A percentile compares a stretch with the other conserved stretches of the same genome.
phyloP scores from a whole-genome alignment of 805 yeast genomes.

The Kazachstania viticola region DNA sequence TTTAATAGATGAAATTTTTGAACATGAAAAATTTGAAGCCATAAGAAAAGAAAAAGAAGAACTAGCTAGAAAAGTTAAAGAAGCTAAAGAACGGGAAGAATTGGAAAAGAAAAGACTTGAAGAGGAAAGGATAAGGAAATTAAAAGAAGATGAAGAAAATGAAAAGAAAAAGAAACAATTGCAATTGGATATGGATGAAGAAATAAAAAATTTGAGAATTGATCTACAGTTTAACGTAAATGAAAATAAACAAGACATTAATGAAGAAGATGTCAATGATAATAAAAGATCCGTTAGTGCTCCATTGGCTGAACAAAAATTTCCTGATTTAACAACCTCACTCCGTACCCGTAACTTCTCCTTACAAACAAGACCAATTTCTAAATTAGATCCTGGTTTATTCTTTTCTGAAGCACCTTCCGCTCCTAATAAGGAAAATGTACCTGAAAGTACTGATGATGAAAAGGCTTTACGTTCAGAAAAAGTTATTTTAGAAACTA shows the following conservation, averaged over 20 bases:
- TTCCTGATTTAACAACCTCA: slow-evolving; percentile 17
- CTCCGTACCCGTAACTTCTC: slow-evolving; percentile 30
- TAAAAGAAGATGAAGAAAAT: slow-evolving; percentile 12
- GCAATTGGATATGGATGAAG: slow-evolving; percentile 21
- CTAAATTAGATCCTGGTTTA: slow-evolving; percentile 34
- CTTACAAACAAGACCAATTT: slow-evolving; percentile 31
- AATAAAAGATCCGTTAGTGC: slow-evolving; percentile 30
- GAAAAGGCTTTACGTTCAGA: slow-evolving; percentile 17
- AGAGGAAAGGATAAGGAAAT: slow-evolving; percentile 14
- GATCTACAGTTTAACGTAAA: slow-evolving; percentile 3
- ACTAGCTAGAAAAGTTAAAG: slow-evolving; percentile 32
- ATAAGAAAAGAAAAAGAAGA: slow-evolving; percentile 40
- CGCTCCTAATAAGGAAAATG: slow-evolving; percentile 5
- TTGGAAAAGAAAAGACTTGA: slow-evolving; percentile 24
- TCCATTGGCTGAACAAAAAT: slow-evolving; percentile 19
- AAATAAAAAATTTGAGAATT: slow-evolving; percentile 11
- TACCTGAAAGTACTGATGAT: slow-evolving; percentile 13
- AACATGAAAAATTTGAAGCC: slow-evolving; percentile 55
- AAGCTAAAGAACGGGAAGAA: slow-evolving; percentile 36
- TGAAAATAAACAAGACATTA: slow-evolving; percentile 6
- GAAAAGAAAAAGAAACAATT: slow-evolving; percentile 15
- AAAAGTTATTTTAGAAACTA: slow-evolving; percentile 29
- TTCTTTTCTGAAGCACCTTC: slow-evolving; percentile 7
- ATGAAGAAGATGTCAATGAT: slow-evolving; percentile 5
- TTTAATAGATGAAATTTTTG: slow-evolving; percentile 65